Evolutionary conservation across 1,284 basidiomycete genomes (phyloP).

Genomic region (Austroboletus rostrupii): DNA sequence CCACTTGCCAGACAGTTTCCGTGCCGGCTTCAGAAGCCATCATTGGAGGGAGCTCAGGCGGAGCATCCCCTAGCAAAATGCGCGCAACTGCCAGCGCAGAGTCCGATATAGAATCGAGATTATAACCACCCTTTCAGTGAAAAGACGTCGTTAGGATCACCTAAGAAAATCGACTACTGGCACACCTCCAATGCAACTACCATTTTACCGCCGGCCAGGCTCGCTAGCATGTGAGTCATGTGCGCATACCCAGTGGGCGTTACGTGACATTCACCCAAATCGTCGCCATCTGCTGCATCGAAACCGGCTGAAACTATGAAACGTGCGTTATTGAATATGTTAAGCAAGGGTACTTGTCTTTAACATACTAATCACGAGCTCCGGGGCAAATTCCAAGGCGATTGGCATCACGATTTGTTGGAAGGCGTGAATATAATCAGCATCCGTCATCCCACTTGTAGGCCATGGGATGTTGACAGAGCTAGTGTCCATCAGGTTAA

Average conservation of each 20-base stretch:
- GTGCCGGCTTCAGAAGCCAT: constrained; percentile 76
- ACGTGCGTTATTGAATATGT: constrained; percentile 5
- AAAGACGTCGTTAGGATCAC: constrained; percentile 6
- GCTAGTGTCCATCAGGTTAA: constrained; percentile 38
- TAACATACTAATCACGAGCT: constrained; percentile 87
- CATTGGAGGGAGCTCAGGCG: constrained; percentile 67
- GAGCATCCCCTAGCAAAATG: constrained; percentile 82
- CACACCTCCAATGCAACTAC: constrained; percentile 91
- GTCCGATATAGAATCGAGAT: constrained; percentile 82
- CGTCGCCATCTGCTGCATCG: constrained; percentile 92
- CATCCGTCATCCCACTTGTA: constrained; percentile 82
- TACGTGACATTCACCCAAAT: constrained; percentile 87
- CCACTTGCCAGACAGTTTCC: constrained; percentile 85
- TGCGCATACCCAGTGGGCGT: constrained; percentile 95
- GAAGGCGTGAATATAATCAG: constrained; percentile 96
- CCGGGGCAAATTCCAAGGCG: constrained; percentile 92
- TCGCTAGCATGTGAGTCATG: constrained; percentile 95
- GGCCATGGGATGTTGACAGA: constrained; percentile 98
- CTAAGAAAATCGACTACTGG: background rate
- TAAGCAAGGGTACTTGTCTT: background rate
- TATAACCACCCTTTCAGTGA: constrained; percentile 85
- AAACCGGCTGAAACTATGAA: constrained; percentile 91
- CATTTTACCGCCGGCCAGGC: constrained; percentile 85
- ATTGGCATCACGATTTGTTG: constrained; percentile 96
- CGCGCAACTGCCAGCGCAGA: constrained; percentile 86